phyloP scores from a whole-genome alignment of 768 basidiomycete species.

The Rhodotorula sphaerocarpa region DNA sequence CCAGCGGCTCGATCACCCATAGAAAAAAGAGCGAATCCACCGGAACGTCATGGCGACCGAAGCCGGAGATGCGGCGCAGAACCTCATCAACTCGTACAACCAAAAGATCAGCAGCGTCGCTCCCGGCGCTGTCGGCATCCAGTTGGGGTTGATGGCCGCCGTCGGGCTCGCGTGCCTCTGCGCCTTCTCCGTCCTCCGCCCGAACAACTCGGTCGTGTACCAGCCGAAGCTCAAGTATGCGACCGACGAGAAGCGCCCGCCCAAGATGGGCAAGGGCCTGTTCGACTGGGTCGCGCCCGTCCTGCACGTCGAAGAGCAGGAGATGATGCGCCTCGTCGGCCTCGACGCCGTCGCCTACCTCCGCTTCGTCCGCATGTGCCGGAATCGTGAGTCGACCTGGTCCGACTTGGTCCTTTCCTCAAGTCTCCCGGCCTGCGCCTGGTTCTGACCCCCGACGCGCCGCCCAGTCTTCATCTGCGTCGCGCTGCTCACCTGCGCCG shows the following conservation, averaged over 20 bases:
- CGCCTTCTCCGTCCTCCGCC: slow-evolving; percentile 73
- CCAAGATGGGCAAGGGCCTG: slow-evolving; percentile 66
- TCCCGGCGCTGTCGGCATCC: slow-evolving; percentile 26
- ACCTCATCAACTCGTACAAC: slow-evolving; percentile 12
- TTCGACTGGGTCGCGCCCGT: slow-evolving; percentile 60
- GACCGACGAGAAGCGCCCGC: slow-evolving; percentile 46
- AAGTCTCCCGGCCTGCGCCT: no score
- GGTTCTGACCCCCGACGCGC: no score
- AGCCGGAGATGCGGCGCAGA: slow-evolving; percentile 10
- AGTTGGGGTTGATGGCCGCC: slow-evolving; percentile 32
- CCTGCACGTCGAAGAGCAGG: slow-evolving; percentile 28
- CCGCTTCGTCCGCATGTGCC: slow-evolving; percentile 69
- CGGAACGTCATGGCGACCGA: not conserved
- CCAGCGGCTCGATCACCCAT: no score
- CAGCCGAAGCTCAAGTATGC: slow-evolving; percentile 39
- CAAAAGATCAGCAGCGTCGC: not conserved
- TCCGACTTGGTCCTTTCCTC: not conserved
- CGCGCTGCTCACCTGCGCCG: slow-evolving; percentile 57
- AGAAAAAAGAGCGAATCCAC: no score
- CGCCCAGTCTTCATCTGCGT: slow-evolving; percentile 52
- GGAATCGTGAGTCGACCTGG: slow-evolving; percentile 19
- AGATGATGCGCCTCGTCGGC: slow-evolving; percentile 60
- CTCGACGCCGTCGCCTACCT: slow-evolving; percentile 89
- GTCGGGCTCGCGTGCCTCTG: slow-evolving; percentile 40
- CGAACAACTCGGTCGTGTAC: slow-evolving; percentile 54